Evolutionary conservation across 441 rosid species (phyloP), one percentile per base, ranked within the genome.

Genomic region (Biscutella auriculata): DNA sequence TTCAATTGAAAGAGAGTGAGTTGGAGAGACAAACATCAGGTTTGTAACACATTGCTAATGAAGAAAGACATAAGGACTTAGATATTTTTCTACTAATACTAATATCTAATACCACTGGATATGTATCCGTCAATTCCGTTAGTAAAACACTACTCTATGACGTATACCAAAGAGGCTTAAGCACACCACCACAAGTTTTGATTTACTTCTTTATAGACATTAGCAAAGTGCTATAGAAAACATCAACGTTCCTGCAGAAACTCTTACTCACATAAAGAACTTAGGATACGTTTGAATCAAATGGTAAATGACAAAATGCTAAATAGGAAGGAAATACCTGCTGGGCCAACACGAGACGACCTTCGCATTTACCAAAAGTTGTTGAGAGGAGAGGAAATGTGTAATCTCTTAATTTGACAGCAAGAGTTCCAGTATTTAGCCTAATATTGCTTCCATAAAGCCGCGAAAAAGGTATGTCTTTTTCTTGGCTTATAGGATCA

Each of bases 401-500:
- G 71, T 86, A 95, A 76, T 95, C 67, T 77, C 99, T 76, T 63
- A 95, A 65, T 72, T 77, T 85, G 65, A 77, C 85, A 35, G 67
- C 79, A 60, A 91, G 77, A 27, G 79, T 74, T 61, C 89, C 84
- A 15, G 88, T 67, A 32, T 62, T 74, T 75, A 91, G 75, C 65
- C 63, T 43, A 67, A 95, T 69, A 64, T 82, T 91, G 67, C 95
- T 74, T 40, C 99, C 99, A 76, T 83, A 95, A 28, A 91, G 76
- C 62, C 97, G 86, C 34, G 97, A 83, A 83, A 95, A 91, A 23
- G 99, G 99, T 75, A 95, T 83, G 60, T 82, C 68, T n/a, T 73
- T 71, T 76, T 84, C 85, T 47, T 51, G 62, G 73, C 82, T 77
- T 14, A 95, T 76, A 65, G 95, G 97, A 83, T 95, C 99, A 70